Base-by-base conservation (phyloP, 225 moss, liverwort and hornwort genomes). In the Sphagnum contortum region DNA sequence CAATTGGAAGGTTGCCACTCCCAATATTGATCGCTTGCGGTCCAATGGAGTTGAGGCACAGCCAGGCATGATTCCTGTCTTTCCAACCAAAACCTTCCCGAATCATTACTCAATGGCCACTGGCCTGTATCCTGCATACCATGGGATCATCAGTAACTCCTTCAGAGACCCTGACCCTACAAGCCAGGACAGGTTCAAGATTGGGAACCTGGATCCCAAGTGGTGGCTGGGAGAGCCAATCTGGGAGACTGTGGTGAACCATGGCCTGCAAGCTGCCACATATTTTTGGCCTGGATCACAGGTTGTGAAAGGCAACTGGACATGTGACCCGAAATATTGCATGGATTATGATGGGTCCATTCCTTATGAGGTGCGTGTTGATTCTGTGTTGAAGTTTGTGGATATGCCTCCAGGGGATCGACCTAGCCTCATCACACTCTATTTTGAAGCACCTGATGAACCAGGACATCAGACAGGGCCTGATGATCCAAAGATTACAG, bases 161-260 rank as follows among this genome's bases (percentile, higher is more conserved):
- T 96, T 96, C 74, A 90, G 96, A 51, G 92, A 96, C 48, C 95
- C 92, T 0, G 76, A 90, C 48, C 86, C 86, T 54, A 74, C 79
- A 2, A 75, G 77, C 68, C 55, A 59, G 3, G 83, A 86, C 61
- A 76, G 75, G 44, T 96, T 96, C 68, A 70, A 59, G 45, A 80
- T 79, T 79, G 62, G 69, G 47, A 96, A 87, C 59, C 76, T 69
- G n/a, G 72, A 92, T 51, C 96, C 96, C 5, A 96, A 90, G 70
- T 96, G 96, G 96, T 96, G 96, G 96, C 82, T 90, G 0, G 96
- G 96, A 4, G 96, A 96, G 65, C 96, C 96, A 8, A 88, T 96
- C 44, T 96, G 92, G 96, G 92, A 84, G 59, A 96, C 96, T 2
- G 87, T 61, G 47, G 72, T 92, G 46, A 92, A 82, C 71, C 73